A percentile compares a stretch with the other conserved stretches of the same genome.
Evolutionary conservation across 805 yeast genomes (phyloP).

Genomic region (Metschnikowia arizonensis): DNA sequence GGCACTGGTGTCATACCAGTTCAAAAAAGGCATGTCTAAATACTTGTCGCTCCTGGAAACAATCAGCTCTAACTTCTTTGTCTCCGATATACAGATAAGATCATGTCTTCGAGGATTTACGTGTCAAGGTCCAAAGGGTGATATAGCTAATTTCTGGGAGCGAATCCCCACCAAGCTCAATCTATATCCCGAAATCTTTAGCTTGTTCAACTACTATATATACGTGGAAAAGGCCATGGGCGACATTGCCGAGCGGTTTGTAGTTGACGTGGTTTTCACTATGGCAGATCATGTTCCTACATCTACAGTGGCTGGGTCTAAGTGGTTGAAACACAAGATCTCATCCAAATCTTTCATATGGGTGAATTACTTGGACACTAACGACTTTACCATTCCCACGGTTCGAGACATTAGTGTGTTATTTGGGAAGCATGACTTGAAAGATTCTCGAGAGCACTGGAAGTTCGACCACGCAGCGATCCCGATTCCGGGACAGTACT

Average conservation of each 20-base stretch:
- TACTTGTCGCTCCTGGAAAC: conserved; percentile 14
- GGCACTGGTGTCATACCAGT: conserved; percentile 2
- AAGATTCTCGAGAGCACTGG: conserved; percentile 26
- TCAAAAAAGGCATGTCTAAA: background rate
- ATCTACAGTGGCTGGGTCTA: conserved; percentile 3
- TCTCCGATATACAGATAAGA: conserved; percentile 14
- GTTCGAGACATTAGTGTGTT: conserved; percentile 28
- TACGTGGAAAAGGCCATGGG: conserved; percentile 12
- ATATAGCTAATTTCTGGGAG: conserved; percentile 10
- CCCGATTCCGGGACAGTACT: conserved; percentile 15
- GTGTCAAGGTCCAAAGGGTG: conserved; percentile 8
- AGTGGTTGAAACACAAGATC: conserved; percentile 9
- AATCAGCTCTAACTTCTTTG: conserved; percentile 9
- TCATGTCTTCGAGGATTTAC: conserved; percentile 17
- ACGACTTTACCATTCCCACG: conserved; percentile 12
- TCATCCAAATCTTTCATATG: conserved; percentile 11
- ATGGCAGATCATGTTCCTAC: conserved; percentile 8
- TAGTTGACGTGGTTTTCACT: conserved; percentile 14
- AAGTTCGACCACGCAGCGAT: conserved; percentile 18
- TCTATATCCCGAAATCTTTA: conserved; percentile 10
- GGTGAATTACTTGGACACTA: conserved; percentile 12
- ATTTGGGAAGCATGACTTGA: conserved; percentile 29
- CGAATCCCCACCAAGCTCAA: conserved; percentile 14
- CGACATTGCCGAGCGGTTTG: conserved; percentile 9
- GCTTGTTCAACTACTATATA: conserved; percentile 17